These are phyloP conservation scores for Nothophoma quercina DNA, from an alignment of 2,329 filamentous ascomycete genomes.

Conservation along the genomic window DNA sequence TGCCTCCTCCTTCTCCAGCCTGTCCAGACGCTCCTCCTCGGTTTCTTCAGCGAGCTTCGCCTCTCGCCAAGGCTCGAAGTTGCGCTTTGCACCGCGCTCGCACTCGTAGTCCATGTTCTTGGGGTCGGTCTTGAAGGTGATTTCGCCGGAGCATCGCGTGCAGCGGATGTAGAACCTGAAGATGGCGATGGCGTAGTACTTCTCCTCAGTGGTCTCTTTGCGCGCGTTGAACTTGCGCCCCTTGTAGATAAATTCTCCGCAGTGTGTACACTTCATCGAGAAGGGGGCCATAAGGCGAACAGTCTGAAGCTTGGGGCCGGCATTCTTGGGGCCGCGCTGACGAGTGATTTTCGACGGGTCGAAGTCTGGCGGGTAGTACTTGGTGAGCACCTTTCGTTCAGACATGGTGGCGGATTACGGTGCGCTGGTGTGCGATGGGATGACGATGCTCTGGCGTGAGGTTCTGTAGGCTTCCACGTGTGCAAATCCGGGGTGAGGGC, in stretches of 20 bases:
- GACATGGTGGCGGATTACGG: constrained; percentile 67
- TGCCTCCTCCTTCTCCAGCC: constrained; percentile 79
- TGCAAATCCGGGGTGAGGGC: background rate
- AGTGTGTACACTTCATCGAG: constrained; percentile 75
- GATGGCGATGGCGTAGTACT: constrained; percentile 87
- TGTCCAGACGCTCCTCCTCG: constrained; percentile 84
- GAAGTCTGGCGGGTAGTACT: constrained; percentile 79
- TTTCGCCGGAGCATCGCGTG: constrained; percentile 84
- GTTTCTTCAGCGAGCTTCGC: constrained; percentile 75
- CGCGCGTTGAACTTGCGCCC: constrained; percentile 94
- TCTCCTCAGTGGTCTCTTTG: constrained; percentile 91
- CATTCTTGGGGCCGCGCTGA: constrained; percentile 71
- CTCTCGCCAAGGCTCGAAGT: constrained; percentile 90
- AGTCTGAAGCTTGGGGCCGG: constrained; percentile 81
- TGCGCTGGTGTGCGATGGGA: background rate
- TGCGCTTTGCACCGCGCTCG: constrained; percentile 85
- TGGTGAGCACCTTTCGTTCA: constrained; percentile 80
- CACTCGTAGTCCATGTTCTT: constrained; percentile 91
- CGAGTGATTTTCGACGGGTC: constrained; percentile 82
- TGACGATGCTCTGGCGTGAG: background rate
- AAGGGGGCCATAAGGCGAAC: constrained; percentile 93
- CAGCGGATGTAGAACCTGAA: constrained; percentile 89
- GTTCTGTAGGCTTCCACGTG: background rate
- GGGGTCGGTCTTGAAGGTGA: constrained; percentile 93
- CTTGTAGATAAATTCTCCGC: constrained; percentile 87